Evolutionary conservation across 345 rosid genomes (phyloP).

Genomic region (Citrus cavaleriei): DNA sequence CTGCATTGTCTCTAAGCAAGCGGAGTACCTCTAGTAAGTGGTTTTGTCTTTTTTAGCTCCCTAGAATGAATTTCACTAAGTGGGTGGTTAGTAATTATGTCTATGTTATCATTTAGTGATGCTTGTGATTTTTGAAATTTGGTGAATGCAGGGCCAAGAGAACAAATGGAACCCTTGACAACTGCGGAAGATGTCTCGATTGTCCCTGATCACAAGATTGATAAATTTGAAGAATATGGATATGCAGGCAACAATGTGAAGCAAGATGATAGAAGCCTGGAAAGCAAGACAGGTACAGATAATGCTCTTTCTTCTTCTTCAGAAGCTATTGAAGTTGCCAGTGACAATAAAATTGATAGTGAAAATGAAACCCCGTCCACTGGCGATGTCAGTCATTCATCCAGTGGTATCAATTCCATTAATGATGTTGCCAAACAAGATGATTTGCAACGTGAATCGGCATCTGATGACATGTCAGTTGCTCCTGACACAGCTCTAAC

Average conservation of each 20-base stretch:
- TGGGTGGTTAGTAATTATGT: not conserved
- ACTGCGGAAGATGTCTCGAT: slow-evolving; percentile 50
- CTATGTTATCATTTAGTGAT: not conserved
- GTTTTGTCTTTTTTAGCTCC: not conserved
- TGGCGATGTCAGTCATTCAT: slow-evolving; percentile 20
- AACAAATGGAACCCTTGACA: slow-evolving; percentile 66
- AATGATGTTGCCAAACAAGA: slow-evolving; percentile 23
- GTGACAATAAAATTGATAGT: slow-evolving; percentile 27
- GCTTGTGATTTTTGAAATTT: not conserved
- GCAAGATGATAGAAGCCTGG: slow-evolving; percentile 28
- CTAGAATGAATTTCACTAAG: not conserved
- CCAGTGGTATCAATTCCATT: slow-evolving; percentile 23
- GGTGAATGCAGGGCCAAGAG: slow-evolving; percentile 47
- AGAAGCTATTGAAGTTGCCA: slow-evolving; percentile 32
- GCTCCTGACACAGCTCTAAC: slow-evolving; percentile 32
- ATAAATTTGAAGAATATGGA: slow-evolving; percentile 29
- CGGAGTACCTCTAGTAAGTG: slow-evolving; percentile 59
- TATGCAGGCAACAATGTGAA: slow-evolving; percentile 24
- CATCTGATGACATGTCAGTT: slow-evolving; percentile 26
- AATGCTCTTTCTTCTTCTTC: slow-evolving; percentile 27
- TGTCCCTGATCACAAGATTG: slow-evolving; percentile 34
- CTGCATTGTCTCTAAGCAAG: slow-evolving; percentile 57
- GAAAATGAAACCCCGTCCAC: slow-evolving; percentile 20
- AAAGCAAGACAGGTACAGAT: slow-evolving; percentile 27
- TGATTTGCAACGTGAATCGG: slow-evolving; percentile 31